Conservation (phyloP, 2,329 filamentous ascomycete genomes). For the Atkinsonella hypoxylon region DNA sequence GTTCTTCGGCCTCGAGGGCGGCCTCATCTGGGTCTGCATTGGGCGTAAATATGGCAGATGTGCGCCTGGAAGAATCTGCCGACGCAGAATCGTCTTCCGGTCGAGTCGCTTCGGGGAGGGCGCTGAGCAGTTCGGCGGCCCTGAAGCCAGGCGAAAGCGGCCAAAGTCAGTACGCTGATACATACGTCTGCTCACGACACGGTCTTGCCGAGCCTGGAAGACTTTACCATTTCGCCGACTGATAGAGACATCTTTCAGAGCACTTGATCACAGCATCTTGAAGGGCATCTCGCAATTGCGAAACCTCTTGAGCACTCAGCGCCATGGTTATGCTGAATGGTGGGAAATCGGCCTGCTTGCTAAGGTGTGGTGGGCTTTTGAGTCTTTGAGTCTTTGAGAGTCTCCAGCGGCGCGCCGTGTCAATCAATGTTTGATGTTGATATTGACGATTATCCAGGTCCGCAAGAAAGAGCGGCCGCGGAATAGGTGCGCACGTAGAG, state of each 20-base stretch:
- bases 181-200: too few species aligned
- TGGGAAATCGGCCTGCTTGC: background rate
- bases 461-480: background rate
- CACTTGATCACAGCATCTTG: constrained; percentile 83
- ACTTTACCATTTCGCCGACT: constrained; percentile 83
- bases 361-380: constrained; percentile 1
- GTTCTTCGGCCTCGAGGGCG: constrained; percentile 63
- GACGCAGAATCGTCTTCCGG: constrained; percentile 33
- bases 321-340: constrained; percentile 27
- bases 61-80: constrained; percentile 22
- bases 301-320: constrained; percentile 42
- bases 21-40: constrained; percentile 62
- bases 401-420: too few species aligned
- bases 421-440: too few species aligned
- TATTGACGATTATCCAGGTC: too few species aligned
- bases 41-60: constrained; percentile 36
- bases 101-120: constrained; percentile 51
- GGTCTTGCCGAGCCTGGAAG: too few species aligned
- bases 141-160: constrained; percentile 30
- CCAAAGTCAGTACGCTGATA: background rate
- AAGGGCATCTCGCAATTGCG: constrained; percentile 59
- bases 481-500: background rate
- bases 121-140: constrained; percentile 87
- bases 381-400: too few species aligned
- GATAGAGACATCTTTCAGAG: constrained; percentile 89